Base-by-base conservation (phyloP, 148 eudicot genomes). In the Rhododendron henanense region DNA sequence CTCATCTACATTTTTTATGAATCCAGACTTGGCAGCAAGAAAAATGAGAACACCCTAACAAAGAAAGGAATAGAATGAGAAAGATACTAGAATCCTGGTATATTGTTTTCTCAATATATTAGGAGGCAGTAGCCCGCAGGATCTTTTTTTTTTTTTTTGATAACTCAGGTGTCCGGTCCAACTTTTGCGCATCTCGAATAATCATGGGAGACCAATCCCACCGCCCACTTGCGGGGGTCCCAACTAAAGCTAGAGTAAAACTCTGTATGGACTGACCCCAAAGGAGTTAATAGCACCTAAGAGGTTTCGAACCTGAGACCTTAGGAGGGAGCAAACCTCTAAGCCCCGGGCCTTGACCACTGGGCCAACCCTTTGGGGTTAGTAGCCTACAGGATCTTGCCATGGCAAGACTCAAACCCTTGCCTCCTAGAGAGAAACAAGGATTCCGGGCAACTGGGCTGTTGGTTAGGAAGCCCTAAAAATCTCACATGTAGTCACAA, bases 11-110 rank as follows among this genome's bases (percentile, higher is more conserved):
- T 94, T 89, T 87, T 92, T 92, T 83, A 96, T 95, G 31, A 93
- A 88, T 79, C 92, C 93, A 87, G 97, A 87, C 89, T 95, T 96
- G 78, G 99, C 99, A 78, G 97, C 96, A 88, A 96, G 96, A 82
- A 96, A 96, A 65, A 96, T 96, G 87, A 96, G 86, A 77, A 96
- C 98, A 77, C 99, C 99, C 99, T 96, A 85, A 35, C 85, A 83
- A 87, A 73, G 69, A 14, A 73, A 33, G 57, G 71, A 81, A 80
- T 4, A 78, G 71, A 84, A 77, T 63, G 18, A 75, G 81, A 47
- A 69, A 61, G 55, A 6, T 47, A 51, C 11, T 59, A 18, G 69
- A 39, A 35, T 75, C n/a, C 79, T 74, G 21, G 7, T 69, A 69
- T 10, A 69, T 10, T 69, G 15, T 11, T 69, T 31, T 31, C 18